phyloP scores from a whole-genome alignment of 1,284 basidiomycete species.

The Tilletia setariae region DNA sequence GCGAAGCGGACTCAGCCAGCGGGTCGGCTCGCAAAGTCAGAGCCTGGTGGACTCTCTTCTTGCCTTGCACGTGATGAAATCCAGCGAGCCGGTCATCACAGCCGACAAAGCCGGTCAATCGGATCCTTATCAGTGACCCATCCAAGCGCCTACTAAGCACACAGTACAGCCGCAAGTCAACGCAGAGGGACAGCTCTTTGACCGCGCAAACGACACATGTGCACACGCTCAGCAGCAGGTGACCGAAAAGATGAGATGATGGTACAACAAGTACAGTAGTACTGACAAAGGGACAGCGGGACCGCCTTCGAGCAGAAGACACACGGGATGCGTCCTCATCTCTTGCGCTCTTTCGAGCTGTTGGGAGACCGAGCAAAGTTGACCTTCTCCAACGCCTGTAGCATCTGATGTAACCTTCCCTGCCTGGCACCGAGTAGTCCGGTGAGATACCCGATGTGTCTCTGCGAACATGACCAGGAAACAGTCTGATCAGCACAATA shows the following conservation, averaged over 20 bases:
- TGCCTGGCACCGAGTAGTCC: slow-evolving; percentile 4
- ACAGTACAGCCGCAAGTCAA: too few relatives aligned
- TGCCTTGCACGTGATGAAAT: too few relatives aligned
- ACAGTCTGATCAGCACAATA: background rate
- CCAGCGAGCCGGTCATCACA: too few relatives aligned
- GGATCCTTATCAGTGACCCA: too few relatives aligned
- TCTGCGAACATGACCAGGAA: background rate
- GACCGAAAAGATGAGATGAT: slow-evolving; percentile 58
- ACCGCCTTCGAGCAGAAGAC: background rate
- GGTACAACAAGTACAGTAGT: background rate
- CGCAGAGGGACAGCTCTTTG: too few relatives aligned
- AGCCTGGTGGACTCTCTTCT: too few relatives aligned
- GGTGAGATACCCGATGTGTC: slow-evolving; percentile 4
- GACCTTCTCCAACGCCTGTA: slow-evolving; percentile 10
- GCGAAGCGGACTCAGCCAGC: too few relatives aligned
- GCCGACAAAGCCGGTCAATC: too few relatives aligned
- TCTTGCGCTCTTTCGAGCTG: slow-evolving; percentile 4
- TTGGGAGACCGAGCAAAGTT: slow-evolving; percentile 13
- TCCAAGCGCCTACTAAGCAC: too few relatives aligned
- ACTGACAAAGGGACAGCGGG: background rate
- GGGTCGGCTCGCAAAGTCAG: too few relatives aligned
- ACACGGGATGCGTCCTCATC: background rate
- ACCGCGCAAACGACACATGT: slow-evolving; percentile 17
- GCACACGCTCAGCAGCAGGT: slow-evolving; percentile 69
- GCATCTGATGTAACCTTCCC: background rate